Conservation (phyloP, 2,329 filamentous ascomycete species). For the Paramyrothecium roridum region DNA sequence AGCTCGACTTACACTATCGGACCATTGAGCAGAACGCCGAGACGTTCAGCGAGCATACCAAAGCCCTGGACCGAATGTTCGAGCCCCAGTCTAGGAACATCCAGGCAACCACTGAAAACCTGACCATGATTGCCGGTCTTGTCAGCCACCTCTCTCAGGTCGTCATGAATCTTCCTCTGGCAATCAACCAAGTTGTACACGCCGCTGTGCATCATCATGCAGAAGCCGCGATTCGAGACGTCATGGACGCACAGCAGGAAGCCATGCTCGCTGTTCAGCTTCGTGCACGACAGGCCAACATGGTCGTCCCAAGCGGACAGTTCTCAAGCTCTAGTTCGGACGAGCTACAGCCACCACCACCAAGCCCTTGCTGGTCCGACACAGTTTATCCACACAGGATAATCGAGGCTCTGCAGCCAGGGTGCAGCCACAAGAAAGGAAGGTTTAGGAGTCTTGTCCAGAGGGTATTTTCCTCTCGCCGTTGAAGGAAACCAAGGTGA, state of each 20-base stretch:
- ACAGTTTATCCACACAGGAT: neutral
- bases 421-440: neutral
- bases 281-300: constrained; percentile 7
- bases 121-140: constrained; percentile 12
- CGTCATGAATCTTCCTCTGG: constrained; percentile 17
- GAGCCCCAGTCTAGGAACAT: constrained; percentile 12
- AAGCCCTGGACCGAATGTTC: constrained; percentile 13
- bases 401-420: neutral
- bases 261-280: constrained; percentile 6
- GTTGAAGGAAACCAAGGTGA: neutral
- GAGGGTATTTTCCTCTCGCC: constrained; percentile 6
- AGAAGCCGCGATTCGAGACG: constrained; percentile 12
- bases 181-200: constrained; percentile 19
- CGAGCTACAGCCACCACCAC: neutral
- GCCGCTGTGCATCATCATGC: constrained; percentile 17
- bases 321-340: neutral
- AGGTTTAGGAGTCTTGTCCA: constrained; percentile 5
- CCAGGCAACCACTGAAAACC: constrained; percentile 12
- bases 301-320: neutral
- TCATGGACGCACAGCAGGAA: constrained; percentile 15
- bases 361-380: neutral
- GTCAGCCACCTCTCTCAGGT: constrained; percentile 19
- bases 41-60: constrained; percentile 9
- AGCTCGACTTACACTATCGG: constrained; percentile 19
- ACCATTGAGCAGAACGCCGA: constrained; percentile 15